Conservation (phyloP, 768 basidiomycete species). For the Kondoa subrosea region DNA sequence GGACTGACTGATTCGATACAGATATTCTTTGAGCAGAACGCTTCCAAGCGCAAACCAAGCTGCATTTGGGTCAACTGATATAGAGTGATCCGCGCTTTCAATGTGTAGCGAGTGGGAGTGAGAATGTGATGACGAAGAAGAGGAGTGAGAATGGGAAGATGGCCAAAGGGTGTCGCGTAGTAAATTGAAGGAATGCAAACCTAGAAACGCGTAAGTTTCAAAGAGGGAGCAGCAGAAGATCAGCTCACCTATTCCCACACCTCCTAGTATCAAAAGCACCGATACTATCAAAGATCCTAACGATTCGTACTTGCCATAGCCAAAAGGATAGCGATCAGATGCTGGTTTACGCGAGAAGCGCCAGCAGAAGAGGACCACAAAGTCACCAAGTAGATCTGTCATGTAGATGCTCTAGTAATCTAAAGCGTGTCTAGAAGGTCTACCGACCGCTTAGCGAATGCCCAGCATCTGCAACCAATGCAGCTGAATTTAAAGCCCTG, state of each 20-base stretch:
- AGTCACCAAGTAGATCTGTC: slow-evolving; percentile 74
- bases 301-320: slow-evolving; percentile 21
- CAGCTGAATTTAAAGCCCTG: slow-evolving; percentile 7
- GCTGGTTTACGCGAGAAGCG: slow-evolving; percentile 66
- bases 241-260: slow-evolving; percentile 64
- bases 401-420: slow-evolving; percentile 83
- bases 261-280: background rate
- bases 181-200: slow-evolving; percentile 75
- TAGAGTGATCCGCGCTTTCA: slow-evolving; percentile 33
- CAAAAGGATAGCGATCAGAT: slow-evolving; percentile 58
- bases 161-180: slow-evolving; percentile 56
- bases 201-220: slow-evolving; percentile 32
- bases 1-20: slow-evolving; percentile 52
- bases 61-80: slow-evolving; percentile 67
- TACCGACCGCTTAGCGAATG: slow-evolving; percentile 40
- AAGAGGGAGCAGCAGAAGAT: slow-evolving; percentile 74
- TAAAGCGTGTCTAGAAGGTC: slow-evolving; percentile 68
- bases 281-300: background rate
- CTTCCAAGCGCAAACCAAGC: slow-evolving; percentile 84
- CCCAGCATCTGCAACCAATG: slow-evolving; percentile 16
- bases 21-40: slow-evolving; percentile 73
- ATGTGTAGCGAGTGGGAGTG: slow-evolving; percentile 24
- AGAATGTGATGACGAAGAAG: slow-evolving; percentile 28
- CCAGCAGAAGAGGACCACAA: slow-evolving; percentile 81
- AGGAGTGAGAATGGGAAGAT: background rate